A percentile compares a stretch with the other conserved stretches of the same genome.
These are phyloP conservation scores for Nematodospora anomalae DNA, from an alignment of 1,139 yeast genomes.

Conservation along the genomic window DNA sequence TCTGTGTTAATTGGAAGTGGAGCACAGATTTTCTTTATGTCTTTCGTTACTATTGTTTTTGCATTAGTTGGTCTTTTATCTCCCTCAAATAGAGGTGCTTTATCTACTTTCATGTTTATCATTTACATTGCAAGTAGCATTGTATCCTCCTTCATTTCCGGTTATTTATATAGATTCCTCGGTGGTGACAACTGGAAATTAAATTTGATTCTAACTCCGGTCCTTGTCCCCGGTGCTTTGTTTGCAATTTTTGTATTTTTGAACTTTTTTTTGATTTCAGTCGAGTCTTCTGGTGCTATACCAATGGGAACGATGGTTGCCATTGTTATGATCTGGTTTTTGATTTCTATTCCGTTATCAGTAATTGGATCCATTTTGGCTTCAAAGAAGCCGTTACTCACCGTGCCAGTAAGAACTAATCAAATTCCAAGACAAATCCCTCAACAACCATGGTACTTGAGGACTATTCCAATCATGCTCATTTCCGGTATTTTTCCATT, in stretches of 20 bases:
- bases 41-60: conserved; percentile 69
- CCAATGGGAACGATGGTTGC: conserved; percentile 90
- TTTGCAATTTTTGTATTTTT: conserved; percentile 64
- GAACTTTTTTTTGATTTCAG: conserved; percentile 80
- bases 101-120: conserved; percentile 86
- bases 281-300: conserved; percentile 88
- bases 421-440: conserved; percentile 98
- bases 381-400: conserved; percentile 58
- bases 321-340: conserved; percentile 79
- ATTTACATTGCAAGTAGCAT: conserved; percentile 77
- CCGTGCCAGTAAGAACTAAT: conserved; percentile 80
- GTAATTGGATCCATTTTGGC: conserved; percentile 78
- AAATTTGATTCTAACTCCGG: conserved; percentile 80
- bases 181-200: conserved; percentile 92
- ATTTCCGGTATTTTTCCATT: conserved; percentile 93
- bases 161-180: conserved; percentile 80
- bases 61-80: conserved; percentile 89
- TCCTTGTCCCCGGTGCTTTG: conserved; percentile 77
- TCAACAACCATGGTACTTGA: conserved; percentile 80
- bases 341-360: conserved; percentile 82
- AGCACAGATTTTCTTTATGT: conserved; percentile 77
- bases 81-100: conserved; percentile 92
- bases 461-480: conserved; percentile 63
- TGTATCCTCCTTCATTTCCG: conserved; percentile 84
- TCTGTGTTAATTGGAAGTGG: conserved; percentile 90